Evolutionary conservation across 108 stramenopile genomes (phyloP).

Genomic region (Bacterosira constricta): DNA sequence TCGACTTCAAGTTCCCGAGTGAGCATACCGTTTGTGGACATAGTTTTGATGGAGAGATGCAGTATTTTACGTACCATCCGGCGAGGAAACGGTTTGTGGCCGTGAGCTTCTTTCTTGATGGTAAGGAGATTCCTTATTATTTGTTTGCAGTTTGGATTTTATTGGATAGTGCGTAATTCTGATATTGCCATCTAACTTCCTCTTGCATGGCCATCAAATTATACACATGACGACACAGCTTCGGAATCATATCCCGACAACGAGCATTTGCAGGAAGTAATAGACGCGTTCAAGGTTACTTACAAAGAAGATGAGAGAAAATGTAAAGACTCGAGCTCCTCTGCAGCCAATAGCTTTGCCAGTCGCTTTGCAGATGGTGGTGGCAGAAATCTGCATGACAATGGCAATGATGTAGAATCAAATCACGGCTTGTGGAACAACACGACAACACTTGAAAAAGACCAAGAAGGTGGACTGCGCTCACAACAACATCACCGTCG

Average conservation of each 20-base stretch:
- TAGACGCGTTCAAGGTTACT: constrained; percentile 28
- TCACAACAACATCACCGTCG: constrained; percentile 16
- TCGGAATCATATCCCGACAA: constrained; percentile 30
- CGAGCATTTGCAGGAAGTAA: constrained; percentile 43
- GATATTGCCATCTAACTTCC: neutral
- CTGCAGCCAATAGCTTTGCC: constrained; percentile 15
- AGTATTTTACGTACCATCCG: constrained; percentile 70
- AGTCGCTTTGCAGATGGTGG: constrained; percentile 1
- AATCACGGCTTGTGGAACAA: neutral
- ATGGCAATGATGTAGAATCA: neutral
- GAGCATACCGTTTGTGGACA: constrained; percentile 78
- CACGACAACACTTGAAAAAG: constrained; percentile 1
- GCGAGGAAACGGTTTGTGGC: constrained; percentile 39
- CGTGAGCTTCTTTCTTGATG: constrained; percentile 43
- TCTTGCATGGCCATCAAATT: neutral
- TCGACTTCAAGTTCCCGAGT: constrained; percentile 86
- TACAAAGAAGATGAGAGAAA: constrained; percentile 27
- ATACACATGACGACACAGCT: too few relatives aligned
- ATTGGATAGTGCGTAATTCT: too few relatives aligned
- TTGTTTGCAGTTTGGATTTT: neutral
- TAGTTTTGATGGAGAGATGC: constrained; percentile 81
- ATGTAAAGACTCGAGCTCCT: constrained; percentile 16
- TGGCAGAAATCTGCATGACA: neutral
- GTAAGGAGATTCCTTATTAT: neutral
- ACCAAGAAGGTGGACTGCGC: neutral